phyloP scores from a whole-genome alignment of 805 yeast genomes.

The Ogataea siamensis region DNA sequence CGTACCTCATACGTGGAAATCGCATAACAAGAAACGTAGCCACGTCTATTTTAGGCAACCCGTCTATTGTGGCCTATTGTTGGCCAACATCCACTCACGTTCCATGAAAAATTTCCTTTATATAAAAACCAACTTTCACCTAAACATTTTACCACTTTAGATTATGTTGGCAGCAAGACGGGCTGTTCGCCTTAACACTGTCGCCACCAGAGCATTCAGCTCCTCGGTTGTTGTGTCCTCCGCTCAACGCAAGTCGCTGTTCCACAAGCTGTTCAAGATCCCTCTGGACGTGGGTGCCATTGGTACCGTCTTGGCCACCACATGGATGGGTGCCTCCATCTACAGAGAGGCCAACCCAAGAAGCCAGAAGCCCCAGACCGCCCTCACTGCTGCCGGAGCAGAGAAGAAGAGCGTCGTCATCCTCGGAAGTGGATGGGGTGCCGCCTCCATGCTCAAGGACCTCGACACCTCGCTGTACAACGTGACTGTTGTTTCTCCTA shows the following conservation, averaged over 20 bases:
- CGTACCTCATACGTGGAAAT: not conserved
- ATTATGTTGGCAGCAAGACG: constrained; percentile 14
- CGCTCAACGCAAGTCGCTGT: constrained; percentile 20
- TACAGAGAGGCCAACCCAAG: constrained; percentile 43
- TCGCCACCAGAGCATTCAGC: constrained; percentile 24
- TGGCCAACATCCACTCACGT: constrained; percentile 5
- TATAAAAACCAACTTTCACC: constrained; percentile 2
- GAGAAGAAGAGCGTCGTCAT: constrained; percentile 40
- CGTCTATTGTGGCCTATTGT: constrained; percentile 6
- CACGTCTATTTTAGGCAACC: constrained; percentile 9
- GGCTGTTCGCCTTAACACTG: constrained; percentile 10
- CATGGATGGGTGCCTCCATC: constrained; percentile 40
- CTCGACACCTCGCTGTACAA: constrained; percentile 53
- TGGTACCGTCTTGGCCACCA: constrained; percentile 28
- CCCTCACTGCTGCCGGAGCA: constrained; percentile 43
- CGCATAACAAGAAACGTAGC: constrained; percentile 2
- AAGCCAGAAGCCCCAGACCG: constrained; percentile 43
- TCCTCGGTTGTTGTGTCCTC: constrained; percentile 19
- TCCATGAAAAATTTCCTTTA: constrained; percentile 6
- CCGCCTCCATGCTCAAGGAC: constrained; percentile 49
- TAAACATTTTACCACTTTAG: not conserved
- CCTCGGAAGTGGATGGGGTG: constrained; percentile 60
- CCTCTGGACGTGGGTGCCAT: constrained; percentile 30
- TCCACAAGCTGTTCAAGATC: constrained; percentile 26
- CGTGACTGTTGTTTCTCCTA: constrained; percentile 52